Percentiles rank a stretch among this genome's conserved stretches.
These are phyloP conservation scores for Pseudogymnoascus sp. DNA, from an alignment of 2,329 filamentous ascomycete genomes.

Conservation along the genomic window DNA sequence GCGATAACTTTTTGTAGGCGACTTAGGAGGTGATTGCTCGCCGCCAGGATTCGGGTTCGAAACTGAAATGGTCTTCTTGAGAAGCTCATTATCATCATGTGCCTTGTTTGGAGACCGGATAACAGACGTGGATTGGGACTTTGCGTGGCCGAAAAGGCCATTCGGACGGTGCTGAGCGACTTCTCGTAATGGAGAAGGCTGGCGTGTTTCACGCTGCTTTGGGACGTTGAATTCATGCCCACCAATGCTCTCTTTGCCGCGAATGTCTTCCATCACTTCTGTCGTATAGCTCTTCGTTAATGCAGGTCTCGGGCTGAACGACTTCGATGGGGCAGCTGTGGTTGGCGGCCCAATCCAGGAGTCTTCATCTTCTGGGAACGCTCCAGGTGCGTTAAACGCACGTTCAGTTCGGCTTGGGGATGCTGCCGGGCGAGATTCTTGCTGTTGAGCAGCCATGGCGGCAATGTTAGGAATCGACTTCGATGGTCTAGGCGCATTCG, in stretches of 20 bases:
- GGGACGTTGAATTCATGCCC: conserved; percentile 42
- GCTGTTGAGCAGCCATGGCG: conserved; percentile 17
- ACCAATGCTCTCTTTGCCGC: conserved; percentile 42
- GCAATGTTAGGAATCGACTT: conserved; percentile 27
- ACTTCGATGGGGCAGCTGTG: conserved; percentile 24
- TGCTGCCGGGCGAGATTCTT: conserved; percentile 16
- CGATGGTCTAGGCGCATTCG: conserved; percentile 25
- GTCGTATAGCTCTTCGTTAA: conserved; percentile 55
- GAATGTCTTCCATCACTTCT: conserved; percentile 54
- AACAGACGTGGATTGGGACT: conserved; percentile 57
- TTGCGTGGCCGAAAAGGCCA: conserved; percentile 44
- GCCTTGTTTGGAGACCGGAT: conserved; percentile 44
- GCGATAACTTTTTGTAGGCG: conserved; percentile 48
- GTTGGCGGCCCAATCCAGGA: conserved; percentile 53
- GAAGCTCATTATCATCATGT: conserved; percentile 28
- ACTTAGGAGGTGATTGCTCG: conserved; percentile 37
- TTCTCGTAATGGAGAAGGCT: conserved; percentile 25
- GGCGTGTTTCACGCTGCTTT: conserved; percentile 33
- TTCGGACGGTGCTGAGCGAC: conserved; percentile 23
- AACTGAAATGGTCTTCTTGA: conserved; percentile 56
- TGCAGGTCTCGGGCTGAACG: conserved; percentile 43
- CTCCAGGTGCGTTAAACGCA: conserved; percentile 42
- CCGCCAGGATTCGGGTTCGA: conserved; percentile 18
- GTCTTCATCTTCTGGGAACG: conserved; percentile 54
- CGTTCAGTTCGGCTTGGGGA: conserved; percentile 16